Evolutionary conservation across 2,329 filamentous ascomycete species (phyloP), one percentile per base, ranked within the genome.

Genomic region (Bipolaris victoriae): DNA sequence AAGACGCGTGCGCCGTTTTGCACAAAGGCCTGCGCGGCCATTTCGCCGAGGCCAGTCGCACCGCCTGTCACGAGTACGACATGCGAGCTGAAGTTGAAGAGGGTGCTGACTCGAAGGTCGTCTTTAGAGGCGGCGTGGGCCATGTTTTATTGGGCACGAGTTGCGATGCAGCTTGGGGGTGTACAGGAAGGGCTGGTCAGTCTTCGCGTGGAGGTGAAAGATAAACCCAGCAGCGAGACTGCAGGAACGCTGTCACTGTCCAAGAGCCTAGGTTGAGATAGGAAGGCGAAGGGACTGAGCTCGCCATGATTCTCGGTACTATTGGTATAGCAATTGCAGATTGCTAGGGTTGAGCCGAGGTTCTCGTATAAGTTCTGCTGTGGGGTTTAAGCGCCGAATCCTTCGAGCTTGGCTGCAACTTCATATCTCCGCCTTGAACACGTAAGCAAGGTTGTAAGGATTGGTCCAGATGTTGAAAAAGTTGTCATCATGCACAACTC

Each of bases 21-120:
- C 20, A 84, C 77, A 59, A 81, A 83, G 10, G 80, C 81, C 67
- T 84, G 81, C 1, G 82, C 82, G 45, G 83, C 83, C 82, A 84
- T 84, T 63, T 83, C 82, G 51, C 81, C 81, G 47, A 83, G 78
- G 3, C 81, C 81, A 53, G 81, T 82, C 9, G 81, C 81, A 52
- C 81, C 81, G 57, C 81, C 81, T 18, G 81, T 83, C 55, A 83
- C 78, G 63, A 83, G 79, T 60, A 79, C 80, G 60, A 82, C 73
- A 58, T 77, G 72, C 10, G 62, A 63, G 18, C 63, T 55, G 67
- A 76, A 76, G 60, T 67, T 53, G 66, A 77, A 77, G 62, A 77
- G 73, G 22, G 62, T 60, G 36, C 63, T 62, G 60, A 71, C 71
- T 58, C 64, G 58, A 13, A 77, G 72, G 61, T 77, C 71, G 57